Evolutionary conservation across 2,329 filamentous ascomycete species (phyloP).

Genomic region (Ophiobolus disseminans): DNA sequence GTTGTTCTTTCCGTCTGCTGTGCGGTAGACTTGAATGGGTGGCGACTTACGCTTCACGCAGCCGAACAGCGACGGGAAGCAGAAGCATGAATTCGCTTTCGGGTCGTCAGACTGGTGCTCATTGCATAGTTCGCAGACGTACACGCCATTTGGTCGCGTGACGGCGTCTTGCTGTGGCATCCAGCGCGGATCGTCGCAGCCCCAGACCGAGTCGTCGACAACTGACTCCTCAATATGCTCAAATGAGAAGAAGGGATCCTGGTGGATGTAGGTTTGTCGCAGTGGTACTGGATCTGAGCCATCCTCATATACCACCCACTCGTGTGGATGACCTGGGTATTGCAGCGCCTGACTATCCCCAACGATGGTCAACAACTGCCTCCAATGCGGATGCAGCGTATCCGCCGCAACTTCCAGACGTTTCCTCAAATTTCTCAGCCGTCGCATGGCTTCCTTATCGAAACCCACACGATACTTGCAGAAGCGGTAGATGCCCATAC

Average conservation of each 20-base stretch:
- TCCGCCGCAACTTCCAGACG: conserved; percentile 63
- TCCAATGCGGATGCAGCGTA: conserved; percentile 61
- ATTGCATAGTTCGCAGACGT: conserved; percentile 55
- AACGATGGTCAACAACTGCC: conserved; percentile 57
- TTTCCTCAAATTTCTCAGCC: conserved; percentile 54
- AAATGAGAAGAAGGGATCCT: conserved; percentile 57
- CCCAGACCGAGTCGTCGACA: conserved; percentile 59
- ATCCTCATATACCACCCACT: conserved; percentile 59
- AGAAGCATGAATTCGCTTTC: conserved; percentile 58
- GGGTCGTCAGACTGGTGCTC: conserved; percentile 60
- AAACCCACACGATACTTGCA: conserved; percentile 67
- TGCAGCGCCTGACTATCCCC: conserved; percentile 51
- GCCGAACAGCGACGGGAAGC: conserved; percentile 62
- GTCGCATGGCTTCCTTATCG: conserved; percentile 58
- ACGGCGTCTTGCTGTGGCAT: conserved; percentile 37
- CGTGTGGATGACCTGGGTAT: conserved; percentile 59
- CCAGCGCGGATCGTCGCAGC: conserved; percentile 58
- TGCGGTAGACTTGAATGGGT: conserved; percentile 62
- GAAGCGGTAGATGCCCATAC: conserved; percentile 65
- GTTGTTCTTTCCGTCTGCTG: conserved; percentile 62
- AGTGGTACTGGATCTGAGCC: conserved; percentile 54
- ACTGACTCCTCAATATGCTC: conserved; percentile 59
- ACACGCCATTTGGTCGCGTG: conserved; percentile 35
- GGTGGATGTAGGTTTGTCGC: conserved; percentile 56
- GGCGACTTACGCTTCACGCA: conserved; percentile 48